Conservation (phyloP, 73 alveolate species). For the Blepharisma japonicum region DNA sequence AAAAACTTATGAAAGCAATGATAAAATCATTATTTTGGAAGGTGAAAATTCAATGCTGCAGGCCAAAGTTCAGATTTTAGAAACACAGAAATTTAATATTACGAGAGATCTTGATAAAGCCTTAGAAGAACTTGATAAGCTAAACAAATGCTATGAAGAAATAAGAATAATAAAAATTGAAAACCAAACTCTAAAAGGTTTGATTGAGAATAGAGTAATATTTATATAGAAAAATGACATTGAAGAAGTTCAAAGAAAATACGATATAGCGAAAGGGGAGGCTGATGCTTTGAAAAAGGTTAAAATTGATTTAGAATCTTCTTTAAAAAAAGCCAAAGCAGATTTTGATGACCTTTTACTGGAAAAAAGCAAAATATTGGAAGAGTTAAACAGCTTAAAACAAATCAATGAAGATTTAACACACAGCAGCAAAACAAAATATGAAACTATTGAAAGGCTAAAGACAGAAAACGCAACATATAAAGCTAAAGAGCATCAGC, state of each 20-base stretch:
- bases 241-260: slow-evolving; percentile 14
- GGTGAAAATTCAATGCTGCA: background rate
- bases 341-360: background rate
- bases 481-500: slow-evolving; percentile 10
- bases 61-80: background rate
- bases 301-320: background rate
- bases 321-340: background rate
- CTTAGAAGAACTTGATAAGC: background rate
- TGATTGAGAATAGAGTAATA: slow-evolving; percentile 5
- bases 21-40: background rate
- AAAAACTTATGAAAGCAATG: background rate
- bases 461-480: background rate
- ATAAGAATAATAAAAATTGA: background rate
- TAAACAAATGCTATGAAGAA: slow-evolving; percentile 19
- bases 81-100: background rate
- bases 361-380: background rate
- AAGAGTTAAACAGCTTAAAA: background rate
- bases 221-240: slow-evolving; percentile 12
- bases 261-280: background rate
- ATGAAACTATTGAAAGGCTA: background rate
- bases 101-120: slow-evolving; percentile 18
- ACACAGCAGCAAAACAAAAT: background rate
- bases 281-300: slow-evolving; percentile 22
- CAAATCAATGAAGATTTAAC: background rate
- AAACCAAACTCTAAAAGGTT: background rate